Conservation (phyloP, 169 alveolate genomes). For the Plasmodium fragile region DNA sequence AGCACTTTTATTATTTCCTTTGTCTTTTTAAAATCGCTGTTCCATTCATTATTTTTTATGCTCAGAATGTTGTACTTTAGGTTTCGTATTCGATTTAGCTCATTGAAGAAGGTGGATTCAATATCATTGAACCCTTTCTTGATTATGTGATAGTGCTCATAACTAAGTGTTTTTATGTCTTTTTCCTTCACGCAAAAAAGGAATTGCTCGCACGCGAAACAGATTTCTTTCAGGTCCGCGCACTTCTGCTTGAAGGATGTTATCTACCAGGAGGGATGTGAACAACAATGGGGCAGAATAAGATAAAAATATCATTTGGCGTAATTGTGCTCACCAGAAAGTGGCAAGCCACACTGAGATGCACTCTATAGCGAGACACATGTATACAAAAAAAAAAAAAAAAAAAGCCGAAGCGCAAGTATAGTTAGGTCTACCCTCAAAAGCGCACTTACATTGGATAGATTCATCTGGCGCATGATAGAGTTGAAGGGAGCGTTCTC, state of each 20-base stretch:
- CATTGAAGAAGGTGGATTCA: conserved; percentile 62
- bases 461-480: conserved; percentile 17
- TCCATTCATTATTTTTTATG: conserved; percentile 64
- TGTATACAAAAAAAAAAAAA: background rate
- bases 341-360: background rate
- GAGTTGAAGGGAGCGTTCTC: conserved; percentile 8
- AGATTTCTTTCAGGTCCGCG: conserved; percentile 61
- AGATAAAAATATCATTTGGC: background rate
- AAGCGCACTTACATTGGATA: conserved; percentile 50
- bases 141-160: conserved; percentile 60
- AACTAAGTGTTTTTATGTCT: conserved; percentile 46
- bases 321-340: background rate
- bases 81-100: conserved; percentile 41
- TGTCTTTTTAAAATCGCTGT: conserved; percentile 55
- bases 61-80: conserved; percentile 56
- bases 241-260: conserved; percentile 33
- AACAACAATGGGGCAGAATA: background rate
- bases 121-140: conserved; percentile 74
- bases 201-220: conserved; percentile 71
- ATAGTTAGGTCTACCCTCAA: background rate
- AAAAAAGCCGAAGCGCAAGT: background rate
- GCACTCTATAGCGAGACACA: background rate
- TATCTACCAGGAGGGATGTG: background rate
- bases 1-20: conserved; percentile 65
- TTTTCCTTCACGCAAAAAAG: conserved; percentile 58